Percentiles rank a stretch among this genome's conserved stretches.
Conservation (phyloP, 2,329 filamentous ascomycete genomes). For the Laburnicola sp. region DNA sequence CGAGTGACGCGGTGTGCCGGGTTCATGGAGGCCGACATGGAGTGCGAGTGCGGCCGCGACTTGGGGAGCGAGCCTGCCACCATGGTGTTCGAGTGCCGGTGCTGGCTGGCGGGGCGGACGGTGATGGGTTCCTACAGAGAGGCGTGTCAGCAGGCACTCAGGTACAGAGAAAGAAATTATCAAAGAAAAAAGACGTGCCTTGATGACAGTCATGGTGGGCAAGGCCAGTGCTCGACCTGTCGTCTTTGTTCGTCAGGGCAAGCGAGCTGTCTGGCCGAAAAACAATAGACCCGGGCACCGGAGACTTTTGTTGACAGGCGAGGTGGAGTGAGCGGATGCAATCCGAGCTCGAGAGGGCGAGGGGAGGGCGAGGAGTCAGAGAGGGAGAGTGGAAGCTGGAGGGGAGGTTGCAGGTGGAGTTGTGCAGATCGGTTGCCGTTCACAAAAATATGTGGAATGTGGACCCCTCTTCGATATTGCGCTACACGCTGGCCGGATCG, state of each 20-base stretch:
- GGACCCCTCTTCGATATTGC: slow-evolving; percentile 27
- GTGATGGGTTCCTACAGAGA: slow-evolving; percentile 45
- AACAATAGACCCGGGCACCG: slow-evolving; percentile 9
- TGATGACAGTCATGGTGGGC: slow-evolving; percentile 45
- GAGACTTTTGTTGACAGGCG: background rate
- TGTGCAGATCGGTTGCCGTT: slow-evolving; percentile 8
- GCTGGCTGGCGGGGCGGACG: slow-evolving; percentile 50
- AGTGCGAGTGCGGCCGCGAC: slow-evolving; percentile 79
- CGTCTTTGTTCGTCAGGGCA: slow-evolving; percentile 22
- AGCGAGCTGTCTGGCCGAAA: slow-evolving; percentile 10
- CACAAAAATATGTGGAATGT: slow-evolving; percentile 18
- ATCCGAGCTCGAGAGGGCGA: slow-evolving; percentile 2
- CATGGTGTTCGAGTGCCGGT: slow-evolving; percentile 54
- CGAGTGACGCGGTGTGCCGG: slow-evolving; percentile 83
- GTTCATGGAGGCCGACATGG: slow-evolving; percentile 77
- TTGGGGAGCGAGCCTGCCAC: slow-evolving; percentile 65
- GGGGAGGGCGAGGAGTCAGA: background rate
- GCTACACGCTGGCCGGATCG: slow-evolving; percentile 23
- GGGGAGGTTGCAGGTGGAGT: slow-evolving; percentile 15
- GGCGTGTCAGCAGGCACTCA: slow-evolving; percentile 35
- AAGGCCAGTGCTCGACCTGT: slow-evolving; percentile 6
- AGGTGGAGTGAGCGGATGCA: background rate
- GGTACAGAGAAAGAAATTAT: slow-evolving; percentile 15
- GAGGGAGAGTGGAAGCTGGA: background rate
- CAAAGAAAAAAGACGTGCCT: slow-evolving; percentile 32